Evolutionary conservation across 176 grass and related monocot genomes (phyloP), one percentile per base, ranked within the genome.

Genomic region (Eleusine coracana): DNA sequence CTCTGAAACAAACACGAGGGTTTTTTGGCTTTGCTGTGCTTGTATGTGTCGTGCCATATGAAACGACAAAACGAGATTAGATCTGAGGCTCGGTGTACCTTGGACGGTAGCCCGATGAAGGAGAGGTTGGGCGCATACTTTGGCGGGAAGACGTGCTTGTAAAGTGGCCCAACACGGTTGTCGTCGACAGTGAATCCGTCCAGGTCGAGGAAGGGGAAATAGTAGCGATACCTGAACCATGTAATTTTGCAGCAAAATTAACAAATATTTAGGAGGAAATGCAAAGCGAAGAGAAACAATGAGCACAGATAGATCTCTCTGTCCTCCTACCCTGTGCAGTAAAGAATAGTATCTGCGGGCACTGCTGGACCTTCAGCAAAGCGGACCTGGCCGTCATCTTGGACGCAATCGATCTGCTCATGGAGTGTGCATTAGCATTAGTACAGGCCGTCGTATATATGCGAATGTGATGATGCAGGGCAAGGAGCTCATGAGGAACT

Each of bases 181-280:
- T 90, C 81, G 4, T 88, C 88, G 34, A 90, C 71, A 79, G 42
- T 79, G 60, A 90, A 20, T 5, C 76, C 82, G 11, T 90, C 70
- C 18, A 82, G 34, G 80, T 88, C 82, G 23, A 90, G 65, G 66
- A 90, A 93, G 31, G 85, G 88, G 74, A 93, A 90, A 39, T 72
- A 28, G 87, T 92, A 86, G 17, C 70, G 82, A 58, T 89, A 89
- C 70, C 77, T 86, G 69, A 46, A 13, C 41, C 10, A 6, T 11
- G 12, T 13, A 16, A 2, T n/a, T 11, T 44, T 12, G 20, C 31
- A 73, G 34, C 10, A 31, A 42, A 74, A 23, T 0, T 37, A 6
- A 7, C 1, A 60, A 7, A 3, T 42, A 15, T 55, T 55, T 5
- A 0, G 2, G 16, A 25, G 0, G 36, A 14, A 25, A 45, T 16